Evolutionary conservation across 306 rosid species (phyloP), one percentile per base, ranked within the genome.

Genomic region (Inga oerstediana): DNA sequence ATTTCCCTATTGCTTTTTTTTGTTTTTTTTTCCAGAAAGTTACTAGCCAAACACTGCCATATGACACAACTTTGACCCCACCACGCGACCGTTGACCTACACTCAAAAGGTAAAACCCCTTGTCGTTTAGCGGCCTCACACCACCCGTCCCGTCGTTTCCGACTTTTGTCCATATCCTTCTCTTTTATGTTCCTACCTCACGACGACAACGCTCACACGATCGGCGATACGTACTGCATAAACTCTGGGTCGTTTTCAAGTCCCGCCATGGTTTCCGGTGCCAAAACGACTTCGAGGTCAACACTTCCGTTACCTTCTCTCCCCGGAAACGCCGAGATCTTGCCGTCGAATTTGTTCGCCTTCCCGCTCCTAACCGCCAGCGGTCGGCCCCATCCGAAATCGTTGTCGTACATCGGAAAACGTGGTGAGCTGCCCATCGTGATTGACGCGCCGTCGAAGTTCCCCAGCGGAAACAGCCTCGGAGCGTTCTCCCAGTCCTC

Each of bases 361-460:
- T 83, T 81, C 0, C 98, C 98, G 13, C 98, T 94, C 54, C 98
- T 71, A 2, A 94, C 86, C 0, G 97, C 98, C 49, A 91, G 27
- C 0, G 98, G 98, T 14, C 67, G 37, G 12, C 97, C 98, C 98
- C 98, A 94, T 24, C 98, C 98, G 78, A 94, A 94, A 51, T 94
- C 97, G 67, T 94, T 94, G 72, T 94, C 81, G 89, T 91, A 94
- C 98, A 94, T 94, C 1, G 98, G 98, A 62, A 94, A 94, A 41
- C 98, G 89, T 70, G 98, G 98, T 2, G 98, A 93, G 65, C 97
- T 93, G 1, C 98, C 98, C 97, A 94, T 91, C 11, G 98, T 94
- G 32, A 94, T 89, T 44, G 88, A 85, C 0, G 98, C 98, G 1
- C 98, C 98, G 86, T 94, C 98, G 62, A 87, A 83, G 80, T 94